Evolutionary conservation across 257 asterid genomes (phyloP), one percentile per base, ranked within the genome.

Genomic region (Cynanchum wilfordii): DNA sequence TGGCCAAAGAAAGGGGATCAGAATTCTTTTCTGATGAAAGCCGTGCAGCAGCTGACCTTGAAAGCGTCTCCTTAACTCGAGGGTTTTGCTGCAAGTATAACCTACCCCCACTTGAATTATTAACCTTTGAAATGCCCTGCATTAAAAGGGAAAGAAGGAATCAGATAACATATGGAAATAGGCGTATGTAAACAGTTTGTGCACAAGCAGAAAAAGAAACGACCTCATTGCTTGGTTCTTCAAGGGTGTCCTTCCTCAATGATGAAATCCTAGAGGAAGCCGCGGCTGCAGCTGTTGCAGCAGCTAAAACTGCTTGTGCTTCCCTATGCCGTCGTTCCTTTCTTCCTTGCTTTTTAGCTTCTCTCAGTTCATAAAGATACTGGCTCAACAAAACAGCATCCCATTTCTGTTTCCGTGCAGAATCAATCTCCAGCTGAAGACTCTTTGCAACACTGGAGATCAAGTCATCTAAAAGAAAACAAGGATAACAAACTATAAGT

Each of bases 281-380:
- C 30, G 98, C 99, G 69, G 96, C 99, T 33, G 98, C 99, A 66
- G 99, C 99, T 77, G 99, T 87, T 63, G 99, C 99, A 78, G 99
- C 99, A 55, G 97, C 97, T 86, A 95, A 79, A 42, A 92, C 88
- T 77, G 95, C 97, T 86, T 91, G 98, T 70, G 98, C 99, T 82
- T 92, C 99, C 80, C 86, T 87, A 68, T 95, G 98, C 58, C 97
- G 89, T 22, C 96, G 91, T 80, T 95, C 98, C 82, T 89, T 95
- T 68, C 99, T 81, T 78, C 98, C 98, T 79, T 85, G 96, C 82
- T 95, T 95, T 79, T 84, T 95, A 33, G 92, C 92, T 84, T 95
- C 99, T 79, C 90, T 84, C 77, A 91, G 95, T 40, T 89, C 92
- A 70, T 82, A 79, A 81, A 78, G 86, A 74, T 95, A 95, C 79